Evolutionary conservation across 2,329 filamentous ascomycete species (phyloP).

Genomic region (Fusarium nanum): DNA sequence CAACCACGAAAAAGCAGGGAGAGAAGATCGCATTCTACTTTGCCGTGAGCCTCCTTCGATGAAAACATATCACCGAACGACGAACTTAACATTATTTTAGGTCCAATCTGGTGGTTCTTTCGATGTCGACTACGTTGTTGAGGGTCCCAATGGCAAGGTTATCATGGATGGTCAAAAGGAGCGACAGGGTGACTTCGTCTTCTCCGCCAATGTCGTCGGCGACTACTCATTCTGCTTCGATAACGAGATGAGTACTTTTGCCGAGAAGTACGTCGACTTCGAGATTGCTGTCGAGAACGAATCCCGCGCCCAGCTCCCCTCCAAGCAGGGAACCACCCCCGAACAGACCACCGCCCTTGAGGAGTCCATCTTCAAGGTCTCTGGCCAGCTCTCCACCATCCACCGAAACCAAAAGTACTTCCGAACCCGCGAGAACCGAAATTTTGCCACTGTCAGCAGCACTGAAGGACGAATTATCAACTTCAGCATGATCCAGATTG

Average conservation of each 20-base stretch:
- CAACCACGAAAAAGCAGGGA: conserved; percentile 78
- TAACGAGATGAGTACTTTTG: conserved; percentile 97
- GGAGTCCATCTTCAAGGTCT: conserved; percentile 95
- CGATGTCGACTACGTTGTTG: conserved; percentile 93
- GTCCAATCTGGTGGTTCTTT: conserved; percentile 98
- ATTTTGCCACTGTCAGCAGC: conserved; percentile 97
- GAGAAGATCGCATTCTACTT: conserved; percentile 99
- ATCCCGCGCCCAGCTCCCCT: conserved; percentile 80
- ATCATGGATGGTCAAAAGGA: conserved; percentile 90
- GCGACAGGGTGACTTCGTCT: conserved; percentile 97
- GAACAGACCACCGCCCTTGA: conserved; percentile 92
- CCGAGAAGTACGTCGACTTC: conserved; percentile 97
- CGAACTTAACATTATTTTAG: conserved; percentile 58
- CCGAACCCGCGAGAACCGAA: conserved; percentile 97
- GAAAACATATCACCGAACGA: not conserved
- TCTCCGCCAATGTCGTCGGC: conserved; percentile 86
- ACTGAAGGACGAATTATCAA: conserved; percentile 97
- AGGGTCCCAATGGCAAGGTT: conserved; percentile 81
- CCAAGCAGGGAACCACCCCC: conserved; percentile 86
- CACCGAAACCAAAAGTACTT: conserved; percentile 99
- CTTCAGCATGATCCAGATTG: conserved; percentile 92
- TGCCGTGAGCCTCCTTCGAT: conserved; percentile 72
- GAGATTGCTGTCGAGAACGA: conserved; percentile 98
- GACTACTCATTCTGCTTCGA: conserved; percentile 99
- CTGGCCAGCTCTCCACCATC: conserved; percentile 91